Percentiles rank a stretch among this genome's conserved stretches.
Evolutionary conservation across 148 eudicot genomes (phyloP).

Genomic region (Simmondsia chinensis): DNA sequence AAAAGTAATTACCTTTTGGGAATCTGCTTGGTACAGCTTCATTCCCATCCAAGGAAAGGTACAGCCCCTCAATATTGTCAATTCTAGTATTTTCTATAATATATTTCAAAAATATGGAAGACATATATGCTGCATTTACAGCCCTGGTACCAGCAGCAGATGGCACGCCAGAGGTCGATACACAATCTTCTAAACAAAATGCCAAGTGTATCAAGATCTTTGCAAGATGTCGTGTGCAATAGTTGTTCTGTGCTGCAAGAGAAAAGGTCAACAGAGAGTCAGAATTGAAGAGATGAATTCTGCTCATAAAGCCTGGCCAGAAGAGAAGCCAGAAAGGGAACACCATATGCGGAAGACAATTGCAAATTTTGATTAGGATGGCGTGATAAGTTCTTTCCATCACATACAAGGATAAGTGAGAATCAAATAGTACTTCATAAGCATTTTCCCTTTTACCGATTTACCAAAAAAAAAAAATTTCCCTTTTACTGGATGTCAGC

Average conservation of each 20-base stretch:
- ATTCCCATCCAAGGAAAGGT: conserved; percentile 49
- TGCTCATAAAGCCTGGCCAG: not conserved
- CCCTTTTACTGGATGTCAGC: too few species aligned
- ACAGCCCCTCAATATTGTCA: conserved; percentile 53
- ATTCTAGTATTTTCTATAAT: conserved; percentile 61
- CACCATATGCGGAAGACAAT: too few species aligned
- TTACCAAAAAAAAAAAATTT: too few species aligned
- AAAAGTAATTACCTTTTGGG: conserved; percentile 39
- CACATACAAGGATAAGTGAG: too few species aligned
- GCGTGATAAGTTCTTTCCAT: too few species aligned
- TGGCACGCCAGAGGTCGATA: conserved; percentile 38
- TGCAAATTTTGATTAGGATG: too few species aligned
- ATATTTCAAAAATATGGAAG: conserved; percentile 71
- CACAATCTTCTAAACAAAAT: conserved; percentile 77
- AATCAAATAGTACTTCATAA: too few species aligned
- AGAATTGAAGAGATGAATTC: not conserved
- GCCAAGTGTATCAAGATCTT: conserved; percentile 82
- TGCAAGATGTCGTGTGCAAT: conserved; percentile 70
- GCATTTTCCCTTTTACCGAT: too few species aligned
- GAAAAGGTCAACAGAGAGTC: not conserved
- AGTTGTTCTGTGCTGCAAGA: conserved; percentile 71
- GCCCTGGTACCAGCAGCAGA: conserved; percentile 57
- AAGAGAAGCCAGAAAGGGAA: not conserved
- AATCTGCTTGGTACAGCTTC: conserved; percentile 50
- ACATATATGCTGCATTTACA: conserved; percentile 65